These are phyloP conservation scores for Zymoseptoria crescenta DNA, from an alignment of 2,329 filamentous ascomycete species.

Conservation along the genomic window DNA sequence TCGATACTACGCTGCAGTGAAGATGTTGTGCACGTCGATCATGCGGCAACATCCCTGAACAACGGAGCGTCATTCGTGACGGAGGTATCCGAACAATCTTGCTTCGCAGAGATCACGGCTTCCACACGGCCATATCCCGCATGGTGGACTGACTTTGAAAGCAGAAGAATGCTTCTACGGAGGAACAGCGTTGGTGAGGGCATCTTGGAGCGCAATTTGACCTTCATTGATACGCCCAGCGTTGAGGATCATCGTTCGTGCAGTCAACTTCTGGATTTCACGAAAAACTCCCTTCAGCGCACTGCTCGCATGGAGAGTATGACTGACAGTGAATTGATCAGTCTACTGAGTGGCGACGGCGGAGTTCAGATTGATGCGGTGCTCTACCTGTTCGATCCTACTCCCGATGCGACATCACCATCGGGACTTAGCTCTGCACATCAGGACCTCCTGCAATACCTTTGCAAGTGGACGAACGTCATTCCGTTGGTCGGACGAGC, in stretches of 20 bases:
- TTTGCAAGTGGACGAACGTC: slow-evolving; percentile 71
- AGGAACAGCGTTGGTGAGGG: slow-evolving; percentile 66
- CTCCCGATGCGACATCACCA: slow-evolving; percentile 26
- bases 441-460: slow-evolving; percentile 23
- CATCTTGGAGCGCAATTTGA: slow-evolving; percentile 82
- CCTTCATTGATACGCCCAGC: slow-evolving; percentile 80
- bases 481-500: slow-evolving; percentile 73
- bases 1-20: slow-evolving; percentile 79
- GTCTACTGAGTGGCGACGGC: slow-evolving; percentile 70
- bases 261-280: slow-evolving; percentile 43
- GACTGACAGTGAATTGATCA: slow-evolving; percentile 65
- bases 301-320: slow-evolving; percentile 55
- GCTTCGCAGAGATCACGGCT: slow-evolving; percentile 36
- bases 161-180: slow-evolving; percentile 51
- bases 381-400: slow-evolving; percentile 69
- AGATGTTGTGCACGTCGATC: slow-evolving; percentile 90
- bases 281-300: slow-evolving; percentile 61
- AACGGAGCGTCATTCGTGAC: slow-evolving; percentile 13
- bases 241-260: slow-evolving; percentile 48
- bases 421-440: slow-evolving; percentile 11
- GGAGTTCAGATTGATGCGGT: slow-evolving; percentile 78
- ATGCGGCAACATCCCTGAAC: slow-evolving; percentile 29
- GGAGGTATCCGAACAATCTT: slow-evolving; percentile 6
- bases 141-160: slow-evolving; percentile 80
- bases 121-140: slow-evolving; percentile 61